A percentile compares a stretch with the other conserved stretches of the same genome.
phyloP scores from a whole-genome alignment of 257 asterid genomes.

The Gentiana straminea region DNA sequence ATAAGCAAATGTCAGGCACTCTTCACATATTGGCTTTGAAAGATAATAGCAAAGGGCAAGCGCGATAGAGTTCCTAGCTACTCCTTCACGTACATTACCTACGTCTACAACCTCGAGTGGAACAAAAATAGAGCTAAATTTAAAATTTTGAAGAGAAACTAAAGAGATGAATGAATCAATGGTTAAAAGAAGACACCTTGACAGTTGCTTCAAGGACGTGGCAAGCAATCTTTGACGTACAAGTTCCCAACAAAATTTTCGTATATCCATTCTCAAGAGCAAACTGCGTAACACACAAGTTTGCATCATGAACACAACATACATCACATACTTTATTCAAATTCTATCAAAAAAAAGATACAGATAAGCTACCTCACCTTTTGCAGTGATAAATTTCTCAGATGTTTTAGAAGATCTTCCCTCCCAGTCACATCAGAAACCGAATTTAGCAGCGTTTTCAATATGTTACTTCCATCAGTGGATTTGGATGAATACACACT shows the following conservation, averaged over 20 bases:
- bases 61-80: background rate
- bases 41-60: background rate
- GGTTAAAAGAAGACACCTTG: conserved; percentile 37
- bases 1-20: too few species aligned
- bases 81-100: background rate
- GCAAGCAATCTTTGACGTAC: conserved; percentile 83
- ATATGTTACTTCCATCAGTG: conserved; percentile 32
- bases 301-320: conserved; percentile 2
- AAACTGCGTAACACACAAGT: conserved; percentile 30
- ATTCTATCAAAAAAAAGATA: too few species aligned
- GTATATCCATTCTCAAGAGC: conserved; percentile 79
- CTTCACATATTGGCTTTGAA: too few species aligned
- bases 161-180: background rate
- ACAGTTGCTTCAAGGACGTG: conserved; percentile 95
- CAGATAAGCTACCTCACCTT: conserved; percentile 36
- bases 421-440: conserved; percentile 65
- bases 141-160: too few species aligned
- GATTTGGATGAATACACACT: conserved; percentile 38
- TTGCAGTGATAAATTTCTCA: conserved; percentile 57
- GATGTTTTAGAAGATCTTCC: conserved; percentile 56
- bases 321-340: too few species aligned
- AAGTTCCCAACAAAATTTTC: conserved; percentile 58
- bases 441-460: conserved; percentile 34
- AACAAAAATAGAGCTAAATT: too few species aligned
- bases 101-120: too few species aligned